Evolutionary conservation across 129 eudicot species (phyloP).

Genomic region (Centaurea solstitialis): DNA sequence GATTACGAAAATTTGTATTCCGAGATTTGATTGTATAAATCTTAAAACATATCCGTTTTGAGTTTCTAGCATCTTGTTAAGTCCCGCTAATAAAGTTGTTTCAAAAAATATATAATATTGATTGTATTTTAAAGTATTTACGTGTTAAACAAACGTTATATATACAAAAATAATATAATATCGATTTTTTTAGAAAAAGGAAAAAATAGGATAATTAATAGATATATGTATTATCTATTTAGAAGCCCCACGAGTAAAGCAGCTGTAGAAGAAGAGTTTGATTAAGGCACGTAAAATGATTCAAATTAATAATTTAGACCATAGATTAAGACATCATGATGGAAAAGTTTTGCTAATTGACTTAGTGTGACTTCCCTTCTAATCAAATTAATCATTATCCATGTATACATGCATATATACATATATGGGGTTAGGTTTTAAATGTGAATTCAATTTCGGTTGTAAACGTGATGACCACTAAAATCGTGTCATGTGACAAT

Average conservation of each 20-base stretch:
- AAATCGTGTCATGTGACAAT: no score
- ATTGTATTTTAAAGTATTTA: no score
- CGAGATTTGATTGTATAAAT: background rate
- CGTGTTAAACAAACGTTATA: no score
- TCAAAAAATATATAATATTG: no score
- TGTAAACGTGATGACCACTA: no score
- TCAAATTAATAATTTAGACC: background rate
- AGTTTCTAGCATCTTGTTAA: no score
- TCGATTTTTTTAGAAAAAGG: no score
- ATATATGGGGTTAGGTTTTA: no score
- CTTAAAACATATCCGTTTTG: no score
- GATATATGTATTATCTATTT: background rate
- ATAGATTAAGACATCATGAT: conserved; percentile 1
- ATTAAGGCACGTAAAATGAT: conserved; percentile 10
- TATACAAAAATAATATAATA: no score
- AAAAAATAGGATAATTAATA: background rate
- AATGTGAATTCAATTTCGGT: no score
- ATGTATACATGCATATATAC: background rate
- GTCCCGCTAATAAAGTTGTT: no score
- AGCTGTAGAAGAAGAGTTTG: conserved; percentile 6
- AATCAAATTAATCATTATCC: conserved; percentile 10
- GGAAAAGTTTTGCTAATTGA: background rate
- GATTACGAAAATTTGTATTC: background rate
- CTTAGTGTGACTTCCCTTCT: conserved; percentile 1
- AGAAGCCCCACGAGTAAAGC: background rate